Evolutionary conservation across 2,329 filamentous ascomycete species (phyloP), one percentile per base, ranked within the genome.

Genomic region (Gnomoniopsis smithogilvyi): DNA sequence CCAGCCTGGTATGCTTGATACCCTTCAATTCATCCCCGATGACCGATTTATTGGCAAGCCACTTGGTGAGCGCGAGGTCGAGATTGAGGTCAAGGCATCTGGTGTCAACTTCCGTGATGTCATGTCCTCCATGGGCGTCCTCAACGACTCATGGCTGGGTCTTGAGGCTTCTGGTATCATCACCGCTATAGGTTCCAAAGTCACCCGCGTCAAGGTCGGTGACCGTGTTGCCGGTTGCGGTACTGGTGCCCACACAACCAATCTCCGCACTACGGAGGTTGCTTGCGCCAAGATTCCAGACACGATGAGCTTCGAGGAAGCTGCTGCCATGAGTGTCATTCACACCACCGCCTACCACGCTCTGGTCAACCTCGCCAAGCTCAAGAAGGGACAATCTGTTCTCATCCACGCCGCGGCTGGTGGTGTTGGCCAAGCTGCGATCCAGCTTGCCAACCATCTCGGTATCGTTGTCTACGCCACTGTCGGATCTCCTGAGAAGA

Each of bases 71-170:
- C 52, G 48, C 36, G 58, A 64, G 51, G 51, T 59, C 6, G 51
- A 59, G 57, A 51, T 59, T 26, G 51, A 55, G 51, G 51, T 55
- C 33, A 51, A 66, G 51, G 72, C 73, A 0, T 66, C 66, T n/a
- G 74, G 73, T 24, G 52, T 76, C 21, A 76, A 75, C 62, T 75
- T 74, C 57, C 63, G 65, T 3, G 76, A 78, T 62, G 69, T 76
- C 11, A 67, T 76, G 55, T 67, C 70, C 2, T 71, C 73, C 6
- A 67, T 68, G 62, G 68, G 67, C 15, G 65, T 69, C 45, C 60
- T 69, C 10, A 52, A 47, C 26, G 57, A 60, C 24, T 58, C 62
- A 12, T 65, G 21, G 26, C 51, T 59, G 14, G 57, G 57, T 21
- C 47, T 49, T 8, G 57, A 59, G 26, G 51, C 51, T n/a, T 36